phyloP scores from a whole-genome alignment of 768 basidiomycete species.

The Ramaria sp. region DNA sequence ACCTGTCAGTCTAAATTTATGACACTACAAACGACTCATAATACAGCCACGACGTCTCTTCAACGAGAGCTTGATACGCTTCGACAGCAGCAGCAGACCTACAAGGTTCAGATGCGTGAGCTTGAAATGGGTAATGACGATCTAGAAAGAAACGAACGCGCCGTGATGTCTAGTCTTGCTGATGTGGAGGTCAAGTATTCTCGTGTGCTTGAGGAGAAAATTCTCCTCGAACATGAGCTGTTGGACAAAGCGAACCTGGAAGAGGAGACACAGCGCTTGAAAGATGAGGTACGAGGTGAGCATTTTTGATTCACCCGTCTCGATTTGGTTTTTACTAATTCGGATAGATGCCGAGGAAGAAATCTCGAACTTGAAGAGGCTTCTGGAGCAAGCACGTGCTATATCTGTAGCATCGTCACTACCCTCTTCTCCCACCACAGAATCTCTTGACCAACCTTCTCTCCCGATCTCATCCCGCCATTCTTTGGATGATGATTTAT shows the following conservation, averaged over 20 bases:
- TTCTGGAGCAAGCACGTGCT: constrained; percentile 35
- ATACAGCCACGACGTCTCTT: constrained; percentile 80
- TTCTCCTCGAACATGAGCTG: constrained; percentile 90
- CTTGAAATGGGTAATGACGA: constrained; percentile 98
- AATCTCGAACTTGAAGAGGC: constrained; percentile 72
- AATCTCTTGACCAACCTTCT: constrained; percentile 13
- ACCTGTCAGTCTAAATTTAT: constrained; percentile 62
- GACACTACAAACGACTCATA: constrained; percentile 81
- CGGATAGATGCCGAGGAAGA: constrained; percentile 73
- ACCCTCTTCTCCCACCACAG: constrained; percentile 16
- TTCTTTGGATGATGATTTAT: constrained; percentile 43
- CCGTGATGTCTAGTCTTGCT: constrained; percentile 70
- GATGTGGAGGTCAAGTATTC: constrained; percentile 86
- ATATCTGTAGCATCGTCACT: constrained; percentile 15
- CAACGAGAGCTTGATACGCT: constrained; percentile 85
- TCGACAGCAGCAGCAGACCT: constrained; percentile 58
- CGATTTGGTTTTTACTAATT: constrained; percentile 10
- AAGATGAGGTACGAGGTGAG: constrained; percentile 86
- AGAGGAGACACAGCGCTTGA: constrained; percentile 82
- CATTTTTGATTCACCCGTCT: constrained; percentile 1
- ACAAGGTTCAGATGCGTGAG: constrained; percentile 71
- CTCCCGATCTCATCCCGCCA: constrained; percentile 25
- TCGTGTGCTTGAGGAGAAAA: constrained; percentile 90
- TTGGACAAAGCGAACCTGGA: constrained; percentile 83
- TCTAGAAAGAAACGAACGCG: constrained; percentile 88